Base-by-base conservation (phyloP, 2,329 filamentous ascomycete genomes). In the Pseudogymnoascus pannorum region DNA sequence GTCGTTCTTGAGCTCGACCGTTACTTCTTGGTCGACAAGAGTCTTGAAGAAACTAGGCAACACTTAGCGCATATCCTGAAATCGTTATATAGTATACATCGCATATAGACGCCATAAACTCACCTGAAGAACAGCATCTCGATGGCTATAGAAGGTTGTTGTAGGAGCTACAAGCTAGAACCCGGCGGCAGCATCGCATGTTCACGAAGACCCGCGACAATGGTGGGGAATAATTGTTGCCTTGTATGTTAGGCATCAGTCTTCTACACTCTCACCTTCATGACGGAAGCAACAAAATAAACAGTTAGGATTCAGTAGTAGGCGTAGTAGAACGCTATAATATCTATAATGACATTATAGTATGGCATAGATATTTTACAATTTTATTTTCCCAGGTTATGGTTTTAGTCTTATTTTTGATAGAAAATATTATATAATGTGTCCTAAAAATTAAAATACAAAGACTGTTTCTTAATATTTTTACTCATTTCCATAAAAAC, bases 1-100 rank as follows among this genome's bases (percentile, higher is more conserved):
- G 78, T 99, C 94, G 76, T 99, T 99, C 79, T 99, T 99, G 75
- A 99, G 89, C 80, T 99, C 94, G 73, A 99, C 92, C 54, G 92
- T 97, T 72, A 99, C 92, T 80, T 95, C 87, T 69, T 94, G 89
- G 80, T 97, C 94, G 74, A 97, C 95, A 71, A 97, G 89, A 60
- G 93, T 97, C 77, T 97, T 97, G 86, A 97, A 97, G 81, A 97
- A 97, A 79, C 90, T 94, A 72, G 64, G 60, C 59, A 61, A 48
- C 14, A 24, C 31, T 35, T 14, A 51, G 60, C n/a, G 35, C 42
- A 22, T 40, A 42, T 63, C 24, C 61, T 64, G 12, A 58, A 58
- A 22, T 29, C 44, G n/a, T 26, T 26, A 4, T 42, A 14, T 31
- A 20, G 24, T 22, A 42, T 8, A 36, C 33, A 14, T 18, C n/a